These are phyloP conservation scores for Penicillium sp. DNA, from an alignment of 2,329 filamentous ascomycete genomes.

Conservation along the genomic window DNA sequence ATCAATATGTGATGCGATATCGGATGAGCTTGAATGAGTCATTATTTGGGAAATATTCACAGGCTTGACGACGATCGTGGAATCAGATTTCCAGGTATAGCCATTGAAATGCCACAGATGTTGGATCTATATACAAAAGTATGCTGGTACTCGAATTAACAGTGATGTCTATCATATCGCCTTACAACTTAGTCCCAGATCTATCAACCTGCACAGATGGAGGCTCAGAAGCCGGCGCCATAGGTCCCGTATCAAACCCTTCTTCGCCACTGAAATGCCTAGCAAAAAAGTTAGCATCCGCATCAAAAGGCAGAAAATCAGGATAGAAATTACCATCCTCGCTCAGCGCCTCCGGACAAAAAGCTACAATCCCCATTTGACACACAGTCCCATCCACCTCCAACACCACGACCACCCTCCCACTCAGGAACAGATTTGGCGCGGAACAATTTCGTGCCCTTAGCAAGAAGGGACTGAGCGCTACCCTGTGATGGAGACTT, in stretches of 20 bases:
- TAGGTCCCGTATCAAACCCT: slow-evolving; percentile 41
- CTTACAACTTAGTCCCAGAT: slow-evolving; percentile 23
- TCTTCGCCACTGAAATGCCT: slow-evolving; percentile 50
- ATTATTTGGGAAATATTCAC: too few relatives aligned
- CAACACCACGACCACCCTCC: slow-evolving; percentile 61
- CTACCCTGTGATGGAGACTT: slow-evolving; percentile 9
- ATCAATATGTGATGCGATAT: background rate
- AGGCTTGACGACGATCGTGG: background rate
- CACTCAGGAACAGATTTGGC: slow-evolving; percentile 44
- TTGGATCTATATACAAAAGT: background rate
- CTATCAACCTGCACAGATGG: background rate
- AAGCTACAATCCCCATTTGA: slow-evolving; percentile 83
- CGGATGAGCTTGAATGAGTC: background rate
- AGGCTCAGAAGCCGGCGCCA: slow-evolving; percentile 24
- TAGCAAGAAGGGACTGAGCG: slow-evolving; percentile 29
- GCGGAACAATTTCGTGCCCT: slow-evolving; percentile 30
- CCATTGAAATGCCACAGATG: background rate
- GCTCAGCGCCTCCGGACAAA: slow-evolving; percentile 73
- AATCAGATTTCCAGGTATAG: background rate
- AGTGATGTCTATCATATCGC: background rate
- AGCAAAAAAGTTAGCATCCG: slow-evolving; percentile 19
- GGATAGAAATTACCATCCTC: slow-evolving; percentile 69
- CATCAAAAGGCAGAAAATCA: background rate
- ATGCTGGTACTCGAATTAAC: background rate
- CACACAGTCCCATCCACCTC: slow-evolving; percentile 76